Conservation (phyloP, 164 flowering plant genomes). For the Dillenia suffruticosa region DNA sequence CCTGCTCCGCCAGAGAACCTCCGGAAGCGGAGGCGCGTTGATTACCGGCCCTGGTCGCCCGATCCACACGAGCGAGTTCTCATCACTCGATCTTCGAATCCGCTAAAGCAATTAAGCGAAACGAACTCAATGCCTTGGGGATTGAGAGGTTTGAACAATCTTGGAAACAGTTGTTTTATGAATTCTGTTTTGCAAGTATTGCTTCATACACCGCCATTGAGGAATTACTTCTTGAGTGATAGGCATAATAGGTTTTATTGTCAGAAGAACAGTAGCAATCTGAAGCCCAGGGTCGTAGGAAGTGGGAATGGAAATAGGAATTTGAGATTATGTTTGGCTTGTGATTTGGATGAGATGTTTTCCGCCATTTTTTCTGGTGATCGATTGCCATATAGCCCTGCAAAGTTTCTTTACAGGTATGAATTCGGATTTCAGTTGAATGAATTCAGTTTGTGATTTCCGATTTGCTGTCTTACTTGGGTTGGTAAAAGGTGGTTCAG, state of each 20-base stretch:
- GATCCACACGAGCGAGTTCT: conserved; percentile 41
- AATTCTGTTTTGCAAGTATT: conserved; percentile 91
- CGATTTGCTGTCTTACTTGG: too few relatives aligned
- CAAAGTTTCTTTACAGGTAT: conserved; percentile 80
- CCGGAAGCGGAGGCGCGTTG: conserved; percentile 56
- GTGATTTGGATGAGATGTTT: conserved; percentile 76
- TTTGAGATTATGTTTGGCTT: conserved; percentile 55
- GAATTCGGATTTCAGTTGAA: not conserved
- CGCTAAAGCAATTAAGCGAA: conserved; percentile 18
- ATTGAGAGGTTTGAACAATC: conserved; percentile 72
- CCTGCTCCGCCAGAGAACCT: conserved; percentile 32
- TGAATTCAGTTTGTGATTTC: too few relatives aligned
- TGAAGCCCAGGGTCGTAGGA: conserved; percentile 5
- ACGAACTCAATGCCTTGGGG: conserved; percentile 48
- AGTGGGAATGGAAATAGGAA: conserved; percentile 5
- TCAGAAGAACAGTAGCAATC: conserved; percentile 29
- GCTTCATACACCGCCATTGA: conserved; percentile 82
- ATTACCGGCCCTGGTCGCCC: conserved; percentile 70
- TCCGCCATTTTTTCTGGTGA: conserved; percentile 76
- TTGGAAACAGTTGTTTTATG: conserved; percentile 93
- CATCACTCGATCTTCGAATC: conserved; percentile 37
- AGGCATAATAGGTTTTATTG: conserved; percentile 65
- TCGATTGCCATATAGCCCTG: conserved; percentile 76
- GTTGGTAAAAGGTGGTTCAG: too few relatives aligned
- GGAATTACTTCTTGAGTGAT: conserved; percentile 85